A percentile compares a stretch with the other conserved stretches of the same genome.
Conservation (phyloP, 257 asterid species). For the Prunella vulgaris region DNA sequence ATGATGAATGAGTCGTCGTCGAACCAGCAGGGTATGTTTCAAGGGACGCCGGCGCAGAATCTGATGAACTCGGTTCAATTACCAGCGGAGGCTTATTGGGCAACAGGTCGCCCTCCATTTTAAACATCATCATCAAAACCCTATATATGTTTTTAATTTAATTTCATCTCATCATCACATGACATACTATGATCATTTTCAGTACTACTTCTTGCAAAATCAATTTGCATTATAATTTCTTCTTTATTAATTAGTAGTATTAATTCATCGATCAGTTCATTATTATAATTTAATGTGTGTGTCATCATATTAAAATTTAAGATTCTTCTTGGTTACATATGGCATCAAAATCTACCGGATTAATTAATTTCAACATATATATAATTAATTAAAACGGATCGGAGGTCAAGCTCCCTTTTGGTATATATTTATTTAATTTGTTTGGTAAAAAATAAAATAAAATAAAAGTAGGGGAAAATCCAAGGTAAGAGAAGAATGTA, state of each 20-base stretch:
- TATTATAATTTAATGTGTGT: no score
- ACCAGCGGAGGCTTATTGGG: slow-evolving; percentile 82
- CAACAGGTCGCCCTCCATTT: slow-evolving; percentile 64
- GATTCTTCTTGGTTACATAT: no score
- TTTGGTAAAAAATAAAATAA: no score
- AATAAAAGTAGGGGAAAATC: background rate
- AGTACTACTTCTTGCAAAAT: slow-evolving; percentile 15
- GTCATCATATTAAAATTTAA: no score
- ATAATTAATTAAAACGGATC: no score
- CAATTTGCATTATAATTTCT: slow-evolving; percentile 19
- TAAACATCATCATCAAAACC: slow-evolving; percentile 18
- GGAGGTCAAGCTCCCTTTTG: no score
- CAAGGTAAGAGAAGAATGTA: background rate
- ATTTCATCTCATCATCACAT: background rate
- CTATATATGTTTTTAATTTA: slow-evolving; percentile 1
- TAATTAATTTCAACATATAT: no score
- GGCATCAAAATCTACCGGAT: no score
- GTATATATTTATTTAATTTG: no score
- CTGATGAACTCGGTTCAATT: slow-evolving; percentile 61
- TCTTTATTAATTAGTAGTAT: no score
- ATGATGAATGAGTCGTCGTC: slow-evolving; percentile 28
- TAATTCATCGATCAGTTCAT: background rate
- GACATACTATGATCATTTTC: background rate
- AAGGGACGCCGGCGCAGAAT: slow-evolving; percentile 50
- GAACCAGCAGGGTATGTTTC: slow-evolving; percentile 27